phyloP scores from a whole-genome alignment of 2,329 filamentous ascomycete genomes.

The Venturia pyrina region DNA sequence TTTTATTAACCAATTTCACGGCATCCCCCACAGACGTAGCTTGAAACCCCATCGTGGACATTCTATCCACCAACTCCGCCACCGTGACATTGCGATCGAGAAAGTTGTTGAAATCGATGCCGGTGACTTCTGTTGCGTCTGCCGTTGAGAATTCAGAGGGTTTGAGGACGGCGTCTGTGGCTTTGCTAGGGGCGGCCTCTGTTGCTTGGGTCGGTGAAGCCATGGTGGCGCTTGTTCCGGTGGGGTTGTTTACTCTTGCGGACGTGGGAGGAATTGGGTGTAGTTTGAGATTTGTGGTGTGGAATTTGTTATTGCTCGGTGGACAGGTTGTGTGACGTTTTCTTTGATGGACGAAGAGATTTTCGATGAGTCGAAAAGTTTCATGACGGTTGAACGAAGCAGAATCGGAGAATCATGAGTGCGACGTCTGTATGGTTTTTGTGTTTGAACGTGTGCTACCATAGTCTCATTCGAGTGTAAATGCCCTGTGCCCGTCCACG shows the following conservation, averaged over 20 bases:
- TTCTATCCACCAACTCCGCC: conserved; percentile 70
- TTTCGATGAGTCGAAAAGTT: not conserved
- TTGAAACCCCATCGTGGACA: conserved; percentile 81
- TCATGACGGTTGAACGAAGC: not conserved
- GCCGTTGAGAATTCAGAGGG: conserved; percentile 73
- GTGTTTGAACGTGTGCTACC: no score
- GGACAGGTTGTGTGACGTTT: not conserved
- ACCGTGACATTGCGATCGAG: conserved; percentile 68
- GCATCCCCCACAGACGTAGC: conserved; percentile 75
- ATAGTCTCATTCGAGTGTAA: no score
- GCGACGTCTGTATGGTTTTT: not conserved
- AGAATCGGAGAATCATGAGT: not conserved
- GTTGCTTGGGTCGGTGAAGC: not conserved
- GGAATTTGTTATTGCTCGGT: not conserved
- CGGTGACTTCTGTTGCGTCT: conserved; percentile 70
- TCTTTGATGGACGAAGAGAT: not conserved
- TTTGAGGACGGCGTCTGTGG: conserved; percentile 73
- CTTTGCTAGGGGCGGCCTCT: conserved; percentile 16
- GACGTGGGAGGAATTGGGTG: not conserved
- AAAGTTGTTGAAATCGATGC: conserved; percentile 84
- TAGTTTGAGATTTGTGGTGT: not conserved
- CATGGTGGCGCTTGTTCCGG: not conserved
- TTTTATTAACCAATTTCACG: conserved; percentile 84
- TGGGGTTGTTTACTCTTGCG: not conserved
- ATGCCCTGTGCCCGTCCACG: not conserved